Evolutionary conservation across 805 yeast genomes (phyloP), one percentile per base, ranked within the genome.

Genomic region (Myxozyma mucilagina): DNA sequence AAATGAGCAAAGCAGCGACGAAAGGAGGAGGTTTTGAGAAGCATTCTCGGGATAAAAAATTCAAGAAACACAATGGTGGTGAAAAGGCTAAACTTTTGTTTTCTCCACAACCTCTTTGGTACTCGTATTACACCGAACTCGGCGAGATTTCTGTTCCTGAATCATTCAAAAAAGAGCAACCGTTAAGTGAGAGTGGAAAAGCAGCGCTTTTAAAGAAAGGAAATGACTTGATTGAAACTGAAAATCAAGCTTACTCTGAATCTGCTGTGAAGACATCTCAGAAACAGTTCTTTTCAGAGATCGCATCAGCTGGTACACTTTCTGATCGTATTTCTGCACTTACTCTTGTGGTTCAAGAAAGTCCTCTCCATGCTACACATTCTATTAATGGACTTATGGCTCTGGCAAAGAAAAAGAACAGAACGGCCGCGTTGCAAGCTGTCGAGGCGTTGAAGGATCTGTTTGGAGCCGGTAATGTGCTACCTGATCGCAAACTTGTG

Each of bases 251-350:
- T 0, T 93, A 89, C 72, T 80, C 85, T 63, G 96, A 87, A 72
- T 87, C 87, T 72, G 83, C 88, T 57, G 85, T 85, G 66, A 82
- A 86, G 58, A 84, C 87, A 43, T 88, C 96, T 5, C 97, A 89
- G 77, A 86, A 84, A 72, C 87, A 89, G 79, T 93, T 93, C 74
- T 84, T 90, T 79, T 82, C 93, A 0, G 96, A 93, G 75, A 87
- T 94, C 68, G 82, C 94, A 70, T 81, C 91, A 5, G 87, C 85
- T 67, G 99, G 99, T 89, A 94, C 99, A 0, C 80, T 93, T 69
- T 87, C 85, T 69, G 99, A 94, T 86, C 91, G 94, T 76, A 89
- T 94, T 57, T 89, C 97, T 51, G 97, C 99, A 0, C 80, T 94
- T 71, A 93, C 99, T 0, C 83, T 94, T 72, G 79, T 94, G 72